Percentiles rank a stretch among this genome's conserved stretches.
phyloP scores from a whole-genome alignment of 129 eudicot genomes.

The Sambucus nigra region DNA sequence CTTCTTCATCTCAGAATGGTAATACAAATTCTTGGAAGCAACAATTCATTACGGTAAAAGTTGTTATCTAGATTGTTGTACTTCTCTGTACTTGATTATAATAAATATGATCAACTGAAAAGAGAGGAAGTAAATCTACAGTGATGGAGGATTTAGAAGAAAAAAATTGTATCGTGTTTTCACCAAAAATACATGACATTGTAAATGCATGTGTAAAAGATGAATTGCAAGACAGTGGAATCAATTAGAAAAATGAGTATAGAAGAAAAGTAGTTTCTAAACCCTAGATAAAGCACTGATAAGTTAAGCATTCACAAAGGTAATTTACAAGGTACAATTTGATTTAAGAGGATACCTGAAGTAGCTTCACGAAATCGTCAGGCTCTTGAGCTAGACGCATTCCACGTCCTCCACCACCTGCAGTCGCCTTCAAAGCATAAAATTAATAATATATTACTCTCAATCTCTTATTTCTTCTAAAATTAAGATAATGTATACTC shows the following conservation, averaged over 20 bases:
- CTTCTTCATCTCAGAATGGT: background rate
- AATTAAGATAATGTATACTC: background rate
- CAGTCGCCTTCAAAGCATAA: constrained; percentile 70
- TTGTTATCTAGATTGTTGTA: background rate
- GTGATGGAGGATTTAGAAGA: background rate
- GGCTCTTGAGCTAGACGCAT: constrained; percentile 99
- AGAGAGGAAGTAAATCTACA: background rate
- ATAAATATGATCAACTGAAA: background rate
- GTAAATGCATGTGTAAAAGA: background rate
- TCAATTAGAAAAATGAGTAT: background rate
- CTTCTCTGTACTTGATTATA: background rate
- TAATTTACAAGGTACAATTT: background rate
- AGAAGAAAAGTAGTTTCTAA: background rate
- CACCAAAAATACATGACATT: background rate
- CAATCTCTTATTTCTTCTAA: background rate
- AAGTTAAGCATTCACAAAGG: background rate
- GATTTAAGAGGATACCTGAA: constrained; percentile 48
- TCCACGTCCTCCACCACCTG: constrained; percentile 99
- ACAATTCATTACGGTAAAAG: background rate
- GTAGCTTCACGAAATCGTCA: constrained; percentile 82
- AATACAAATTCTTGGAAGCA: background rate
- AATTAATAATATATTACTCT: constrained; percentile 8
- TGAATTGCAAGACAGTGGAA: background rate
- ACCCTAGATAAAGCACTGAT: background rate
- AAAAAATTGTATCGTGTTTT: background rate